These are phyloP conservation scores for Populus hybrid DNA, from an alignment of 441 rosid genomes.

Conservation along the genomic window DNA sequence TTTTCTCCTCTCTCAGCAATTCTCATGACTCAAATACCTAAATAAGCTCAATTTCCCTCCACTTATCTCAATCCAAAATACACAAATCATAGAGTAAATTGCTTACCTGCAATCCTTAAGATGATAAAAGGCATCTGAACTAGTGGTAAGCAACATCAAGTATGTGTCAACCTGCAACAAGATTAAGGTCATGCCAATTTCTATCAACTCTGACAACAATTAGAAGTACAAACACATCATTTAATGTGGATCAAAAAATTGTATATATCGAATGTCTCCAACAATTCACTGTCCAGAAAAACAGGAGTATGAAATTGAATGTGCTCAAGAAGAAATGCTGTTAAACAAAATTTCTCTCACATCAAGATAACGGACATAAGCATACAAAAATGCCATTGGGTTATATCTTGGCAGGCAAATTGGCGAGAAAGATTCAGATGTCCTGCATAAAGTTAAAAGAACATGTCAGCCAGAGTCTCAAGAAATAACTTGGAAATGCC, in stretches of 20 bases:
- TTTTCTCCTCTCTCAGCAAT: neutral
- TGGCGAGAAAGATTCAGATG: conserved; percentile 95
- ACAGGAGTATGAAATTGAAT: neutral
- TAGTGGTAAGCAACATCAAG: conserved; percentile 87
- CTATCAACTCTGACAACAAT: conserved; percentile 11
- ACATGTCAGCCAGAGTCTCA: conserved; percentile 18
- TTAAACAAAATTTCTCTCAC: conserved; percentile 53
- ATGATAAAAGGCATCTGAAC: conserved; percentile 97
- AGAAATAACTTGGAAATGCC: neutral
- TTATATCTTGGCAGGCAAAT: conserved; percentile 98
- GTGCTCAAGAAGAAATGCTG: conserved; percentile 4
- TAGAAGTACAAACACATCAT: neutral
- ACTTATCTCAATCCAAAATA: neutral
- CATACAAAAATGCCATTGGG: conserved; percentile 89
- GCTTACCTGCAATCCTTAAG: conserved; percentile 94
- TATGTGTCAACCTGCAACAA: conserved; percentile 78
- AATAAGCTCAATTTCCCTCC: neutral
- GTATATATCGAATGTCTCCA: neutral
- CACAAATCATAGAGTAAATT: neutral
- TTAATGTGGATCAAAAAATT: conserved; percentile 1
- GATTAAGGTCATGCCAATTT: conserved; percentile 18
- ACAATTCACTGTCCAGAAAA: conserved; percentile 1
- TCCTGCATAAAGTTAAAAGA: conserved; percentile 53
- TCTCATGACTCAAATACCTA: neutral
- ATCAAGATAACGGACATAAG: conserved; percentile 91